Evolutionary conservation across 2,329 filamentous ascomycete genomes (phyloP), one percentile per base, ranked within the genome.

Genomic region (Venturiaceae sp.): DNA sequence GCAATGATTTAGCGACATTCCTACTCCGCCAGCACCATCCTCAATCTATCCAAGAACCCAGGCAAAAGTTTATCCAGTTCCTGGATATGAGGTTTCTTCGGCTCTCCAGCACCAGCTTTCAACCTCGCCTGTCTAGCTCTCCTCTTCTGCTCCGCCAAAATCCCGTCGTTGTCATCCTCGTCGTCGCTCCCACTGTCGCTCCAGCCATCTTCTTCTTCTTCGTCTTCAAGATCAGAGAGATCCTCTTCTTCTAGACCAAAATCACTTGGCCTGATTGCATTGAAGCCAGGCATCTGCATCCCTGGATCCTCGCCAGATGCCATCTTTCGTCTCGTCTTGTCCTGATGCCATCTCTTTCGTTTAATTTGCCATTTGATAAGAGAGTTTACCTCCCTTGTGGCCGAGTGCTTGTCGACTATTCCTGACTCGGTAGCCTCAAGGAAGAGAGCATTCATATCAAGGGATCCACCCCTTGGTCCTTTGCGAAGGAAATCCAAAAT

Each of bases 291-390:
- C 6, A 80, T 72, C 5, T 69, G 68, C 9, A 74, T 62, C 28
- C 68, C 61, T 34, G 66, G 72, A 55, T 75, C 76, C 9, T 70
- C 69, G 37, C 77, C 76, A 5, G 78, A 78, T 0, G 94, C 94
- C 94, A 99, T 97, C 80, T 99, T 99, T 76, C 97, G 94, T 57
- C 92, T 80, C 8, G 94, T 99, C 80, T 99, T 99, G 74, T 95
- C 90, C 61, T 92, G 85, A 70, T 99, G 94, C 94, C 94, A 99
- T 75, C 92, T 92, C 80, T 99, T 97, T 58, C 94, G 81, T 44
- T 90, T 89, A 69, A 92, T 90, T 72, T 99, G 94, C 94, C 94
- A 99, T 53, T 86, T 80, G 65, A 99, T 94, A 54, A 99, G 78
- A 32, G 81, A 77, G 67, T 97, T 84, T 67, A 97, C 92, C 74